These are phyloP conservation scores for Syzygium syzygioides DNA, from an alignment of 441 rosid species.

Conservation along the genomic window DNA sequence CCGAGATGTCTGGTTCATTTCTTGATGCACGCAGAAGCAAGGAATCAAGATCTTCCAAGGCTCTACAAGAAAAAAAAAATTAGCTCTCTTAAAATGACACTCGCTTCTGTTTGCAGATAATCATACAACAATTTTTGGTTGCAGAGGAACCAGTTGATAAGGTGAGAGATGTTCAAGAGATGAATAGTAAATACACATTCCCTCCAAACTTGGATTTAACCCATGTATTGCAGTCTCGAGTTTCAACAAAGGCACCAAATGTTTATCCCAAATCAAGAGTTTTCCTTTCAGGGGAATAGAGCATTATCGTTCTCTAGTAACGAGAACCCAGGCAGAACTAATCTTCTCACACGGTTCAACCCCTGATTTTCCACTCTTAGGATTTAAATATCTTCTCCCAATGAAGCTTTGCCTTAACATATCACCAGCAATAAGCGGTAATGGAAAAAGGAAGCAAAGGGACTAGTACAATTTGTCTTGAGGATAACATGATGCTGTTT, in stretches of 20 bases:
- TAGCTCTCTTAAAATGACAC: neutral
- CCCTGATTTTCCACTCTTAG: neutral
- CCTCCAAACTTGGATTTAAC: neutral
- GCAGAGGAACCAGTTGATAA: neutral
- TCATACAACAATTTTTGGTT: neutral
- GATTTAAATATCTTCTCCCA: neutral
- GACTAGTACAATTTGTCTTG: neutral
- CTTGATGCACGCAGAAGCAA: constrained; percentile 73
- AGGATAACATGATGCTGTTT: neutral
- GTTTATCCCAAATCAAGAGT: neutral
- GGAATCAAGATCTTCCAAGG: constrained; percentile 78
- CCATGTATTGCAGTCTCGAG: neutral
- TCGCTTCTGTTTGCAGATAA: neutral
- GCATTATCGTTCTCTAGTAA: neutral
- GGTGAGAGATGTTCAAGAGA: neutral
- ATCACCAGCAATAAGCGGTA: neutral
- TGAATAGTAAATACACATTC: neutral
- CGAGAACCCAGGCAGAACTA: neutral
- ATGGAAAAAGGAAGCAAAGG: neutral
- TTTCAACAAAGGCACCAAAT: neutral
- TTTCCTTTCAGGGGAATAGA: neutral
- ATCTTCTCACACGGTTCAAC: neutral
- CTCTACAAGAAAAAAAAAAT: constrained; percentile 22
- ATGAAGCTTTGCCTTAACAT: neutral
- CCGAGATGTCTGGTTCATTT: constrained; percentile 62